These are phyloP conservation scores for Lomentospora prolificans DNA, from an alignment of 2,329 filamentous ascomycete genomes.

Conservation along the genomic window DNA sequence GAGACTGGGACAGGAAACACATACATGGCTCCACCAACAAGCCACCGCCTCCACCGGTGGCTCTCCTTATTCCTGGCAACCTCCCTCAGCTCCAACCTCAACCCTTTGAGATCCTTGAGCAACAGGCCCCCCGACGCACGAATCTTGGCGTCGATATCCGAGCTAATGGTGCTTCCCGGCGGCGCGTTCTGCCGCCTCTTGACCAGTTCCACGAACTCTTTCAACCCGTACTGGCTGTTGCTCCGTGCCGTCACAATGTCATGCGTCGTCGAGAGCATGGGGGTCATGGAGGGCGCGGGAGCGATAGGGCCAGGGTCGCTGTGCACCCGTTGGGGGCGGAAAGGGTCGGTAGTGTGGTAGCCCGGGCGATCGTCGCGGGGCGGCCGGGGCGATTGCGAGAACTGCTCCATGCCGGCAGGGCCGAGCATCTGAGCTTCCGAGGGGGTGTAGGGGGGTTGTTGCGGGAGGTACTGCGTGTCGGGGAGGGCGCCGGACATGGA, in stretches of 20 bases:
- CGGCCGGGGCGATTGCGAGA: background rate
- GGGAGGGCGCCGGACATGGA: conserved; percentile 8
- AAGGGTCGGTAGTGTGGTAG: background rate
- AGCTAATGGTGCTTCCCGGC: conserved; percentile 18
- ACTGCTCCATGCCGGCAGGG: conserved; percentile 1
- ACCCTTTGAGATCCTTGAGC: conserved; percentile 31
- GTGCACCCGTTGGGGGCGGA: background rate
- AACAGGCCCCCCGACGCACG: conserved; percentile 30
- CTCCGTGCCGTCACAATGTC: conserved; percentile 23
- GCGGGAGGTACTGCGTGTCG: background rate
- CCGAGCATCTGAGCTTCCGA: conserved; percentile 7
- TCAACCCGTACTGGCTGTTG: conserved; percentile 25
- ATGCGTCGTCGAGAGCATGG: conserved; percentile 14
- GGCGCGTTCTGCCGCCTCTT: conserved; percentile 19
- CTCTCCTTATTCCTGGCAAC: conserved; percentile 34
- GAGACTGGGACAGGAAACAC: no score
- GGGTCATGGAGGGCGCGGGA: conserved; percentile 9
- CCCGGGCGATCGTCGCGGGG: background rate
- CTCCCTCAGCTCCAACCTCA: conserved; percentile 33
- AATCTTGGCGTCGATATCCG: conserved; percentile 32
- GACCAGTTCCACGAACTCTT: conserved; percentile 25
- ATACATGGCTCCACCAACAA: conserved; percentile 42
- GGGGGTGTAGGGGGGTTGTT: background rate
- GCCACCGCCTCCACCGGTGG: conserved; percentile 42
- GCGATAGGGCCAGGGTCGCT: background rate